Evolutionary conservation across 2,329 filamentous ascomycete species (phyloP), one percentile per base, ranked within the genome.

Genomic region (Meredithiella fracta): DNA sequence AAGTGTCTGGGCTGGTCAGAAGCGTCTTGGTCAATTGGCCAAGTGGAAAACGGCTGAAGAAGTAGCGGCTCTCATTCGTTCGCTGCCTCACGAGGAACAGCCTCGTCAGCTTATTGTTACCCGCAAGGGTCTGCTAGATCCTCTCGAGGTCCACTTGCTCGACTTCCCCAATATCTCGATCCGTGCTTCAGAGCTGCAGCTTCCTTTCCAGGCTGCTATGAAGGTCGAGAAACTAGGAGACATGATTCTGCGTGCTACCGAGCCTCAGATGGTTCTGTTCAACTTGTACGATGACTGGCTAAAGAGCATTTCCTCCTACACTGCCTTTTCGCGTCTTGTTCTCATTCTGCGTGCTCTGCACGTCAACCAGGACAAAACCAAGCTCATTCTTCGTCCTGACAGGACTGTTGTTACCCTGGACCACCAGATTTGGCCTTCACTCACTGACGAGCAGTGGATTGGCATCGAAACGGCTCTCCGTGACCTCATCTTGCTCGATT

Each of bases 11-110:
- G 92, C 92, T 53, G 92, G 92, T 55, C 92, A 98, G 71, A 98
- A 98, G 70, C 94, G 92, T 86, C 80, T 98, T 31, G 94, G 94
- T 62, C 92, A 98, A 69, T 73, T 98, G 62, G 92, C 92, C 50
- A 98, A 98, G 68, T 98, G 92, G 92, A 98, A 98, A 77, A 98
- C 92, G 15, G 92, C 92, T 1, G 92, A 98, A 82, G 92, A 98
- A 88, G 94, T 98, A 2, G 92, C 92, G 3, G 94, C 92, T 20
- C 77, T 98, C 47, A 98, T 98, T 66, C 82, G 92, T 62, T 98
- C 92, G 1, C 70, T 98, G 44, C 92, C 92, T 0, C 89, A 96
- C 5, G 92, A 98, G 74, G 94, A 98, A 69, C 94, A 98, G 67
- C 92, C 92, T 38, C 97, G 97, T 72, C 92, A 98, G 71, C 81